Conservation (phyloP, 768 basidiomycete species). For the Auricularia cornea region DNA sequence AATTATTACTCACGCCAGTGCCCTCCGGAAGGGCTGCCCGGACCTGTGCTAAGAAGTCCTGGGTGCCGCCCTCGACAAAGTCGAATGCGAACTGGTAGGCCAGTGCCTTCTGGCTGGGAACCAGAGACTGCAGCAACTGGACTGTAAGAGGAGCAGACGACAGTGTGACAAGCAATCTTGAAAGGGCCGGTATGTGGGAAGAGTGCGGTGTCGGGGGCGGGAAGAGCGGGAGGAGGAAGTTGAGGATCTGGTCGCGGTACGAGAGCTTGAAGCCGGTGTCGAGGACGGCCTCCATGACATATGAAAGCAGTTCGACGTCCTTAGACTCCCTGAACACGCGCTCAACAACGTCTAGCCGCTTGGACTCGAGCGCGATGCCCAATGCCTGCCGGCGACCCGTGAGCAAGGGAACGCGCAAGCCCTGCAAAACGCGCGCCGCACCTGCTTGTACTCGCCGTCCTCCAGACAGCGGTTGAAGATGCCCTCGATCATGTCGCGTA, state of each 20-base stretch:
- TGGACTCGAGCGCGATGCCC: conserved; percentile 90
- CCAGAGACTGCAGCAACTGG: conserved; percentile 60
- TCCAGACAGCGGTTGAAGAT: conserved; percentile 81
- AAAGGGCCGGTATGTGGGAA: conserved; percentile 71
- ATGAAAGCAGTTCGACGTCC: conserved; percentile 75
- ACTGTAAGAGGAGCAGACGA: conserved; percentile 74
- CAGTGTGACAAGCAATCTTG: conserved; percentile 83
- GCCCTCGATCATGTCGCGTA: conserved; percentile 79
- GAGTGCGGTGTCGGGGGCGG: conserved; percentile 62
- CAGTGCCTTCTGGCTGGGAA: conserved; percentile 61
- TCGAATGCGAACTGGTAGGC: conserved; percentile 97
- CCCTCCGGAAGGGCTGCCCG: conserved; percentile 54
- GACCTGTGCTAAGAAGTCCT: conserved; percentile 82
- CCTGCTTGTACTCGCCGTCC: conserved; percentile 89
- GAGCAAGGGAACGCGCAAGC: conserved; percentile 7
- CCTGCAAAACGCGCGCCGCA: conserved; percentile 20
- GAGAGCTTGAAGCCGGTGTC: conserved; percentile 83
- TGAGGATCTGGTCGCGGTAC: conserved; percentile 74
- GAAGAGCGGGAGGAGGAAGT: conserved; percentile 80
- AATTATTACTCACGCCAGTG: conserved; percentile 46
- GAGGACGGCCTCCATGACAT: conserved; percentile 87
- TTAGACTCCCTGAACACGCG: conserved; percentile 62
- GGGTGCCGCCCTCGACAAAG: conserved; percentile 85
- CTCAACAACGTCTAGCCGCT: conserved; percentile 77
- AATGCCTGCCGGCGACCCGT: conserved; percentile 79